These are phyloP conservation scores for Septoria linicola DNA, from an alignment of 2,329 filamentous ascomycete genomes.

Conservation along the genomic window DNA sequence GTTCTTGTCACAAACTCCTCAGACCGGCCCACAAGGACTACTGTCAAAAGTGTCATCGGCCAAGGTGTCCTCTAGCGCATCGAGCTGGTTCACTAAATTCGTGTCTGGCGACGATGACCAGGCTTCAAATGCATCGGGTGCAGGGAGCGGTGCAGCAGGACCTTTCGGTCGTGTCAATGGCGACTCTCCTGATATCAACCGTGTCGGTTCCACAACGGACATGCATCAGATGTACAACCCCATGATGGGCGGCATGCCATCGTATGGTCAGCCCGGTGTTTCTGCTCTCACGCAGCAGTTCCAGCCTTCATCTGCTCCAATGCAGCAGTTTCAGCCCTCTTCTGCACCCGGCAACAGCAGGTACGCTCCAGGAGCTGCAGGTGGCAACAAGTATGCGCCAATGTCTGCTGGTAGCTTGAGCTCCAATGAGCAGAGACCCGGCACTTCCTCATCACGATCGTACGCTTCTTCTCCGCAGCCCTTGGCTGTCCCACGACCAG, in stretches of 20 bases:
- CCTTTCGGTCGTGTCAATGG: constrained; percentile 76
- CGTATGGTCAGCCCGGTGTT: constrained; percentile 27
- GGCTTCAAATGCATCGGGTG: constrained; percentile 53
- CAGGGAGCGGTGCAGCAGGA: constrained; percentile 37
- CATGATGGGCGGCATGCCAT: constrained; percentile 37
- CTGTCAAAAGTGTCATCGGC: constrained; percentile 95
- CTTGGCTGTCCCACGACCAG: constrained; percentile 33
- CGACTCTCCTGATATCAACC: constrained; percentile 50
- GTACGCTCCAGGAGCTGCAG: constrained; percentile 31
- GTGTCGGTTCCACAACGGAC: constrained; percentile 69
- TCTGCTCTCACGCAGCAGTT: constrained; percentile 20
- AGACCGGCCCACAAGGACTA: constrained; percentile 69
- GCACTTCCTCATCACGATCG: constrained; percentile 23
- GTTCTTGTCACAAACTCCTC: constrained; percentile 80
- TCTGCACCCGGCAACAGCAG: constrained; percentile 30
- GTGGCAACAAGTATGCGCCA: constrained; percentile 25
- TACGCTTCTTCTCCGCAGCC: constrained; percentile 30
- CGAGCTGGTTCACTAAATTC: constrained; percentile 94
- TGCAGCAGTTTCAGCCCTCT: constrained; percentile 24
- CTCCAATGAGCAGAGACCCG: constrained; percentile 28
- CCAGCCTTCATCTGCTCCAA: constrained; percentile 25
- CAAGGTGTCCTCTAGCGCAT: constrained; percentile 87
- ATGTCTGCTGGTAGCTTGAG: constrained; percentile 19
- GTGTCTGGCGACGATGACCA: constrained; percentile 87
- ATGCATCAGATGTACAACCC: constrained; percentile 59